Conservation (phyloP, 257 asterid genomes). For the Nicotiana tomentosiformis region DNA sequence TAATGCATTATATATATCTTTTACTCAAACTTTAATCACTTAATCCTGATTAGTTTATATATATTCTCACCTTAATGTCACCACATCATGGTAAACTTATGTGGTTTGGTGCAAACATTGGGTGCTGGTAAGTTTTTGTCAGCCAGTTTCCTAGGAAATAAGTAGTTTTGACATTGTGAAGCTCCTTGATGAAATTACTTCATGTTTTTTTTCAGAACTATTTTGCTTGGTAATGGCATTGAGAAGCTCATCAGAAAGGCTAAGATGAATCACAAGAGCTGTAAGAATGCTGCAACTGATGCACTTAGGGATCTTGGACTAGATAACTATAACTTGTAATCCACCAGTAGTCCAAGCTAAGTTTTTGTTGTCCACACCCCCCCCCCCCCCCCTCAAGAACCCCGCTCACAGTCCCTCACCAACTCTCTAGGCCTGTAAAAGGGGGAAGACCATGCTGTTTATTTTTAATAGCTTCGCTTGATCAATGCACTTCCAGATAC, state of each 20-base stretch:
- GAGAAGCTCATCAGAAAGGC: slow-evolving; percentile 71
- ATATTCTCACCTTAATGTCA: background rate
- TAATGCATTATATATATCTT: background rate
- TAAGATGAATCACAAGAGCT: slow-evolving; percentile 60
- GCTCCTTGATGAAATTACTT: background rate
- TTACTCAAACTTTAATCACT: background rate
- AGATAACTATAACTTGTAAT: slow-evolving; percentile 61
- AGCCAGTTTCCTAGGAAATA: background rate
- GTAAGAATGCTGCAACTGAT: slow-evolving; percentile 87
- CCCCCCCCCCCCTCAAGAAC: background rate
- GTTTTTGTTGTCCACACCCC: background rate
- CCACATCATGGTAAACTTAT: background rate
- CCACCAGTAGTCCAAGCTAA: background rate
- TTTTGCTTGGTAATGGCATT: slow-evolving; percentile 63
- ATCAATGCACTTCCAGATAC: background rate
- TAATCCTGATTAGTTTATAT: background rate
- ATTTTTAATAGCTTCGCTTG: background rate
- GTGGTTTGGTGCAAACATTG: background rate
- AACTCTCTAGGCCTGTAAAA: background rate
- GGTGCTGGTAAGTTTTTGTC: background rate
- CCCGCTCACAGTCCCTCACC: background rate
- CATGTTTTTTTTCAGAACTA: slow-evolving; percentile 39
- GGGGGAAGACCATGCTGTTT: background rate
- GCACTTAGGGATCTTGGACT: slow-evolving; percentile 81
- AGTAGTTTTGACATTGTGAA: background rate